These are phyloP conservation scores for Aegilops bicornis DNA, from an alignment of 176 grass and related monocot species.

Conservation along the genomic window DNA sequence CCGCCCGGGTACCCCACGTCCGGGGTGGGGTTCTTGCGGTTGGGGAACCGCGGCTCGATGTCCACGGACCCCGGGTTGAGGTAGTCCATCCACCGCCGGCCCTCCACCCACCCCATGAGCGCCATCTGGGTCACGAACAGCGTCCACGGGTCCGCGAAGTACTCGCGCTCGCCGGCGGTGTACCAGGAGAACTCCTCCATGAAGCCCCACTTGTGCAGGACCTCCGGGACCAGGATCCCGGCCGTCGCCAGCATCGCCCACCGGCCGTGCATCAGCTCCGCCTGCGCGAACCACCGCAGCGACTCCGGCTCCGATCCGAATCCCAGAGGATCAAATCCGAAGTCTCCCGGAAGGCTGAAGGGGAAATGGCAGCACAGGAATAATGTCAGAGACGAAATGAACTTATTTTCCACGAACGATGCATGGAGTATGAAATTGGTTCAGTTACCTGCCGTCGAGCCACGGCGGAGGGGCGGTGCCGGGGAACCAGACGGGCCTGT, in stretches of 20 bases:
- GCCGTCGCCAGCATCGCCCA: constrained; percentile 90
- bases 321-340: constrained; percentile 85
- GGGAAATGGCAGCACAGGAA: not conserved
- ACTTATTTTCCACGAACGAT: not conserved
- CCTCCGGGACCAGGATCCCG: constrained; percentile 73
- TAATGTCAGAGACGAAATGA: not conserved
- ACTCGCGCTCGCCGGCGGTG: constrained; percentile 68
- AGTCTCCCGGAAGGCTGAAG: constrained; percentile 84
- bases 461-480: constrained; percentile 68
- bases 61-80: constrained; percentile 69
- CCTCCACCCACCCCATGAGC: constrained; percentile 94
- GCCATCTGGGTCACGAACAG: constrained; percentile 77
- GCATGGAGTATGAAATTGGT: not conserved
- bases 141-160: constrained; percentile 71
- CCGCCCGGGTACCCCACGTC: constrained; percentile 90
- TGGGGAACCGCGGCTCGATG: constrained; percentile 65
- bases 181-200: constrained; percentile 75
- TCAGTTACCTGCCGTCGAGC: constrained; percentile 82
- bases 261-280: constrained; percentile 82
- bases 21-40: constrained; percentile 60
- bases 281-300: constrained; percentile 79
- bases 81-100: constrained; percentile 82
- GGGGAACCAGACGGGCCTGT: constrained; percentile 91
- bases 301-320: constrained; percentile 73
- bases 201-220: constrained; percentile 52